Evolutionary conservation across 352 stramenopile genomes (phyloP).

Genomic region (Elongisporangium undulatum): DNA sequence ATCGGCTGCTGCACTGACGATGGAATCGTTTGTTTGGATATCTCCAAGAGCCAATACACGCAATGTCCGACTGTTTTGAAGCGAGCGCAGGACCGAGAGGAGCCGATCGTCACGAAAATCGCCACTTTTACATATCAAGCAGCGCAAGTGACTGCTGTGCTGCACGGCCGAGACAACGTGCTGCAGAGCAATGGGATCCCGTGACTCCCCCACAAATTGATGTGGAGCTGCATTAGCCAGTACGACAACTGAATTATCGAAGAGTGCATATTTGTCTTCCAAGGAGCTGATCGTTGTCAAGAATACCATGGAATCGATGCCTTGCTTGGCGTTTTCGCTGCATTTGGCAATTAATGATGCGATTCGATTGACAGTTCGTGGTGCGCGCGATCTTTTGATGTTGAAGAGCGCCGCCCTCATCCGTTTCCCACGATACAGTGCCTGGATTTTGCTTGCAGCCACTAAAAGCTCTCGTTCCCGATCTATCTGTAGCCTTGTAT

Average conservation of each 20-base stretch:
- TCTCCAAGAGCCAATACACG: conserved; percentile 34
- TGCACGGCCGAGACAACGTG: conserved; percentile 44
- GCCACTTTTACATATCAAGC: conserved; percentile 27
- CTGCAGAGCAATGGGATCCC: conserved; percentile 9
- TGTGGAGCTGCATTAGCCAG: conserved; percentile 5
- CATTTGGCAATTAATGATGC: conserved; percentile 17
- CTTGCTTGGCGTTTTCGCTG: conserved; percentile 15
- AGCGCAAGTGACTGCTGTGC: conserved; percentile 35
- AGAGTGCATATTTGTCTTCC: conserved; percentile 38
- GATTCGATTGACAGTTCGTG: conserved; percentile 24
- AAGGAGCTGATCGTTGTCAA: conserved; percentile 20
- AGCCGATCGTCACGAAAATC: conserved; percentile 25
- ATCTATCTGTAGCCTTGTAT: conserved; percentile 22
- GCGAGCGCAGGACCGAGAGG: conserved; percentile 23
- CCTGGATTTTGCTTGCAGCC: conserved; percentile 50
- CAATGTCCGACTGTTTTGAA: conserved; percentile 40
- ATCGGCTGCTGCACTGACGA: neutral
- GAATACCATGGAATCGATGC: conserved; percentile 21
- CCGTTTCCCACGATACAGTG: conserved; percentile 39
- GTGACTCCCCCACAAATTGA: neutral
- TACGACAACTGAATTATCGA: conserved; percentile 40
- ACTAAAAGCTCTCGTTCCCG: conserved; percentile 14
- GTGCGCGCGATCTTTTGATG: conserved; percentile 18
- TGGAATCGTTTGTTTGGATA: conserved; percentile 13
- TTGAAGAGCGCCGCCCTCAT: conserved; percentile 34